phyloP scores from a whole-genome alignment of 202 grass and related monocot genomes.

The Saccharum hybrid region DNA sequence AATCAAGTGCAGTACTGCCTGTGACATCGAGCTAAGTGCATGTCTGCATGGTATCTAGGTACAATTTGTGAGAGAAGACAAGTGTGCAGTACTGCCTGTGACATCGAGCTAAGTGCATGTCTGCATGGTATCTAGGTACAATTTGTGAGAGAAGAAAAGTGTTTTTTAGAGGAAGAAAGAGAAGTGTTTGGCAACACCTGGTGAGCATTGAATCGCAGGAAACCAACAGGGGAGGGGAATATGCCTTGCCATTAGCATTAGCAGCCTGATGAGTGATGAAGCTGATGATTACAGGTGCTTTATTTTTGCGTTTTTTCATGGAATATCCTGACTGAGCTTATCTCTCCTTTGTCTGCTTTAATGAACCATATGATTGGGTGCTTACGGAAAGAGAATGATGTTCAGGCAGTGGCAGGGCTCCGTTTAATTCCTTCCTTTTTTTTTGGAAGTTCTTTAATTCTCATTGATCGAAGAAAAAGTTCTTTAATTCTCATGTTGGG shows the following conservation, averaged over 20 bases:
- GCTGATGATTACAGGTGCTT: neutral
- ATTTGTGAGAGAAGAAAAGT: too few relatives aligned
- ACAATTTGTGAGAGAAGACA: neutral
- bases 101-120: too few relatives aligned
- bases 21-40: conserved; percentile 24
- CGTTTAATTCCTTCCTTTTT: neutral
- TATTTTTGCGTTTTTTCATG: conserved; percentile 14
- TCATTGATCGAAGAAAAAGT: neutral
- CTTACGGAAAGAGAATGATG: conserved; percentile 32
- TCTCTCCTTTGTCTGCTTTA: conserved; percentile 11
- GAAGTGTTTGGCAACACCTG: neutral
- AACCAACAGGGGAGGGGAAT: neutral
- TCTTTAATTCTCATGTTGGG: neutral
- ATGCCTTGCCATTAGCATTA: neutral
- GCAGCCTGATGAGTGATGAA: neutral
- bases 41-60: neutral
- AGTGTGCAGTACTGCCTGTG: too few relatives aligned
- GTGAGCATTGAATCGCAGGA: conserved; percentile 10
- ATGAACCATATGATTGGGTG: conserved; percentile 29
- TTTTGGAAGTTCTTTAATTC: too few relatives aligned
- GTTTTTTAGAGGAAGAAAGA: neutral
- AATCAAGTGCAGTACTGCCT: conserved; percentile 1
- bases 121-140: too few relatives aligned
- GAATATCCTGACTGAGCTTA: conserved; percentile 45
- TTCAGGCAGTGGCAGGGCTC: neutral